Percentiles rank a stretch among this genome's conserved stretches.
These are phyloP conservation scores for Komagataella kurtzmanii DNA, from an alignment of 805 yeast genomes.

Conservation along the genomic window DNA sequence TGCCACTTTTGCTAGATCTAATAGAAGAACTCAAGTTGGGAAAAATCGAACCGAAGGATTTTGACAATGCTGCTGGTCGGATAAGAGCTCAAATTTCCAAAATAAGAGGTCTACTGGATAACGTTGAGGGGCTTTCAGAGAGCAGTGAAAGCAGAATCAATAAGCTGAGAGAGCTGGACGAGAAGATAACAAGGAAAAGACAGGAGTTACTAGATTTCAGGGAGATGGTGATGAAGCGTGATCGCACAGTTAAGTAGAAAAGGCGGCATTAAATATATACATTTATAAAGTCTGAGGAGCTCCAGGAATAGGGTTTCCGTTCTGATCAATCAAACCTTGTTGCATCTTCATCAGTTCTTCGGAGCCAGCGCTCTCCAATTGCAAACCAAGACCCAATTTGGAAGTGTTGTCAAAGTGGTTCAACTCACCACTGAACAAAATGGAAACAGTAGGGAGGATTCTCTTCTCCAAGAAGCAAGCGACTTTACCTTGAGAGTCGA, in stretches of 20 bases:
- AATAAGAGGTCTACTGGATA: conserved; percentile 21
- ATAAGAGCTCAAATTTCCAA: conserved; percentile 25
- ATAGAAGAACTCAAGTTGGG: conserved; percentile 26
- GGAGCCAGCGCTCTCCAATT: conserved; percentile 90
- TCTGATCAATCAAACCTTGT: conserved; percentile 71
- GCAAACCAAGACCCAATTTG: conserved; percentile 86
- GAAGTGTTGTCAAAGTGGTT: conserved; percentile 75
- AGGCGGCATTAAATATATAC: not conserved
- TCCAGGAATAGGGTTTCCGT: conserved; percentile 78
- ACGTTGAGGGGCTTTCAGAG: conserved; percentile 30
- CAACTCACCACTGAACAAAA: conserved; percentile 79
- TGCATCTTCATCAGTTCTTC: conserved; percentile 88
- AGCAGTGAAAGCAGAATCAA: conserved; percentile 22
- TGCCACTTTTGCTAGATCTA: conserved; percentile 25
- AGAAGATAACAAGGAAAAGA: conserved; percentile 16
- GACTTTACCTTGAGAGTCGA: conserved; percentile 86
- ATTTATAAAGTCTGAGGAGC: not conserved
- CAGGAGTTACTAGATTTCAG: conserved; percentile 11
- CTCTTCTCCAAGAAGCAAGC: conserved; percentile 86
- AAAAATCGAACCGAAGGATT: conserved; percentile 26
- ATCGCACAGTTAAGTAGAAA: not conserved
- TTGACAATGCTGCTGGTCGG: conserved; percentile 30
- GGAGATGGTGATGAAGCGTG: conserved; percentile 7
- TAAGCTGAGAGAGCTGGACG: conserved; percentile 19
- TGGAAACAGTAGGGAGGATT: conserved; percentile 80